phyloP scores from a whole-genome alignment of 2,329 filamentous ascomycete genomes.

The Xylaria sp. region DNA sequence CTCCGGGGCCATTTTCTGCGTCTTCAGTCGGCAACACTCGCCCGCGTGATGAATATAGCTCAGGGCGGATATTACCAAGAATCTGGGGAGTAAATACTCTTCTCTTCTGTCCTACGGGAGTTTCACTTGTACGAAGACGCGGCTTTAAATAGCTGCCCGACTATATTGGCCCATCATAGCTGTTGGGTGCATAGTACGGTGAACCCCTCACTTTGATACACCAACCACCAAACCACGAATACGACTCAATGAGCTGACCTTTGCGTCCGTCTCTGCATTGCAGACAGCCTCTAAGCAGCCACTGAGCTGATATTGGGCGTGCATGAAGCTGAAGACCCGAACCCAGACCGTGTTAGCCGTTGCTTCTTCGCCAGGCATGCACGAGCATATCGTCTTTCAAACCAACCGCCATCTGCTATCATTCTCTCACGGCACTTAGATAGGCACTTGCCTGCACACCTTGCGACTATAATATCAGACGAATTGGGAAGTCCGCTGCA shows the following conservation, averaged over 20 bases:
- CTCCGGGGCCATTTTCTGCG: conserved; percentile 47
- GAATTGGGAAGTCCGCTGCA: background rate
- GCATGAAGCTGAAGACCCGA: background rate
- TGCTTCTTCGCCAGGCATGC: conserved; percentile 10
- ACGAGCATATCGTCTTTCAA: background rate
- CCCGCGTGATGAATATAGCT: background rate
- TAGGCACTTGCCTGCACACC: background rate
- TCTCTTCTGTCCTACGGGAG: background rate
- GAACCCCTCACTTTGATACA: conserved; percentile 24
- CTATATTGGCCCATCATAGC: conserved; percentile 15
- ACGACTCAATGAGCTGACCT: conserved; percentile 13
- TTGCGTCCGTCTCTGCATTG: background rate
- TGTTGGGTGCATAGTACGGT: background rate
- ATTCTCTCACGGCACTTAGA: background rate
- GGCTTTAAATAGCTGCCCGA: background rate
- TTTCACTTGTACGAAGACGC: conserved; percentile 26
- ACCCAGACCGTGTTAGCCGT: background rate
- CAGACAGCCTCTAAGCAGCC: conserved; percentile 6
- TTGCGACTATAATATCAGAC: background rate
- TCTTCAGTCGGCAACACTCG: background rate
- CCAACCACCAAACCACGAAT: conserved; percentile 1
- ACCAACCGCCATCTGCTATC: background rate
- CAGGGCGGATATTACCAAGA: background rate
- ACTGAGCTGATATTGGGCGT: background rate
- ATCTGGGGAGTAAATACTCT: background rate